Base-by-base conservation (phyloP, 306 rosid genomes). In the Argentina anserina region DNA sequence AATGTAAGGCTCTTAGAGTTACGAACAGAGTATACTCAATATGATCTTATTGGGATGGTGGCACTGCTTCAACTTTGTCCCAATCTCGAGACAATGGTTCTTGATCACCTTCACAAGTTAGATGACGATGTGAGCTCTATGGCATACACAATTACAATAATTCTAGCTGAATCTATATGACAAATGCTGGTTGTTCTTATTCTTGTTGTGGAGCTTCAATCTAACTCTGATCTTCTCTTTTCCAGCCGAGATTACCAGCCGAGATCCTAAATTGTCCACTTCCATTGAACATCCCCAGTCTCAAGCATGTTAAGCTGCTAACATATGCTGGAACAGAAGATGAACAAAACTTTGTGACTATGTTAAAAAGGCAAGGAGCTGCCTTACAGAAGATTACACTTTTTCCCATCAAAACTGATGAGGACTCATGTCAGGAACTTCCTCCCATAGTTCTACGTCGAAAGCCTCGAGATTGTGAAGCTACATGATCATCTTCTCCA, bases 41-140 rank as follows among this genome's bases (percentile, higher is more conserved):
- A 70, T 23, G 74, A 70, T 11, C 49, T 52, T 0, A 0, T 70
- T 70, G 63, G 74, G 64, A 70, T 70, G 74, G 74, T 64, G 23
- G 63, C 47, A 14, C 46, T 70, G 63, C 74, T 70, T 50, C 25
- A 13, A 3, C 34, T 34, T 52, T 70, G 47, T 0, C 74, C 64
- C 63, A 52, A 52, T 70, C 64, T 70, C 5, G 34, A 70, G 74
- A 70, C 64, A 50, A 33, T 52, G 74, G 36, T 34, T 21, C 63
- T 70, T 14, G 15, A 70, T 34, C 31, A 13, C 49, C 34, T 39
- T 36, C 17, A 11, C 64, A 52, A 70, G 63, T 13, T 36, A 7
- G 49, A 9, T 23, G 74, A 50, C 36, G 47, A 70, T 7, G 74
- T 34, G 64, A 70, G 74, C 53, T 34, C 31, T 52, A 26, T 69